Percentiles rank a stretch among this genome's conserved stretches.
These are phyloP conservation scores for Phytophthora sojae DNA, from an alignment of 352 stramenopile species.

Conservation along the genomic window DNA sequence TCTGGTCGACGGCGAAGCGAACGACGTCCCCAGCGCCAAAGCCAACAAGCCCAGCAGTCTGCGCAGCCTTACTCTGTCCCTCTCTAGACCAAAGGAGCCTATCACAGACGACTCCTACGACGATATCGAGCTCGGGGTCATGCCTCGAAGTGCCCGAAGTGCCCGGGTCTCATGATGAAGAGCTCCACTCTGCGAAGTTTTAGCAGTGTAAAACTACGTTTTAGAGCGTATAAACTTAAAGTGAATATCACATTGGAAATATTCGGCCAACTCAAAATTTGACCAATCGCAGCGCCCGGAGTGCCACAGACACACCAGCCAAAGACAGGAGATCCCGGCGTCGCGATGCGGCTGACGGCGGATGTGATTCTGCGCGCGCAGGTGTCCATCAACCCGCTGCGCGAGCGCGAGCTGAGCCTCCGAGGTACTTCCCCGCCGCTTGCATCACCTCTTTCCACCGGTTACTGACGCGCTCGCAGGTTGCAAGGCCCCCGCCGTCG, in stretches of 20 bases:
- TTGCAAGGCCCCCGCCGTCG: conserved; percentile 92
- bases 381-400: conserved; percentile 91
- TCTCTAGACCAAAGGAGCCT: conserved; percentile 52
- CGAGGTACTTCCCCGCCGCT: conserved; percentile 62
- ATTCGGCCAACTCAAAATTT: conserved; percentile 1
- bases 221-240: conserved; percentile 31
- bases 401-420: conserved; percentile 93
- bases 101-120: conserved; percentile 67
- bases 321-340: conserved; percentile 24
- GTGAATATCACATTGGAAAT: not conserved
- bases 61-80: conserved; percentile 53
- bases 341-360: conserved; percentile 85
- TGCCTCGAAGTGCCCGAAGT: conserved; percentile 59
- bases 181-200: not conserved
- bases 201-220: conserved; percentile 18
- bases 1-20: conserved; percentile 31
- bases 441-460: conserved; percentile 6
- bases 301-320: conserved; percentile 19
- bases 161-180: conserved; percentile 30
- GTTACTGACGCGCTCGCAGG: conserved; percentile 63
- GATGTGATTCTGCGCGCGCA: conserved; percentile 91
- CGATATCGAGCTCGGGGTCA: conserved; percentile 64
- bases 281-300: conserved; percentile 14
- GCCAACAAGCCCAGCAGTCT: conserved; percentile 38
- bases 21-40: conserved; percentile 32